phyloP scores from a whole-genome alignment of 768 basidiomycete genomes.

The Mycena rebaudengoi region DNA sequence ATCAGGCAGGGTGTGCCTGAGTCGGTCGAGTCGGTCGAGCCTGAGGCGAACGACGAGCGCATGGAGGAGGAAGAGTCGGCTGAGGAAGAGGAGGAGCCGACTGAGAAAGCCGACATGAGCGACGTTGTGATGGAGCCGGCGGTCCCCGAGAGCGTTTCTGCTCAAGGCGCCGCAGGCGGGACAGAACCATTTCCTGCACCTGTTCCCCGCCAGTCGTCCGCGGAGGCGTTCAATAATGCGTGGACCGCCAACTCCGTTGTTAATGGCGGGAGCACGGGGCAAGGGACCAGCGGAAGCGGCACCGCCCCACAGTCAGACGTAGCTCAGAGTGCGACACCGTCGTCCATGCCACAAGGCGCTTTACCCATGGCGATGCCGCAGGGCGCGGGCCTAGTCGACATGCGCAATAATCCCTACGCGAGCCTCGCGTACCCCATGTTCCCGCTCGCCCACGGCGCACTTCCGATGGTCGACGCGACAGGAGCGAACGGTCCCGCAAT shows the following conservation, averaged over 20 bases:
- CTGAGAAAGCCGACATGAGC: neutral
- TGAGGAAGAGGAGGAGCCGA: constrained; percentile 1
- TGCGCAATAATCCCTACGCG: constrained; percentile 20
- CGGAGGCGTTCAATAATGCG: constrained; percentile 62
- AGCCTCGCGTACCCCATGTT: constrained; percentile 16
- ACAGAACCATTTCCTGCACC: no score
- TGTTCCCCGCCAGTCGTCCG: no score
- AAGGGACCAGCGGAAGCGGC: no score
- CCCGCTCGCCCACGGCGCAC: neutral
- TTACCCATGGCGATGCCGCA: no score
- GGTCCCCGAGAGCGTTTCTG: no score
- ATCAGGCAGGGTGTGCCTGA: constrained; percentile 65
- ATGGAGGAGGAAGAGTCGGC: constrained; percentile 10
- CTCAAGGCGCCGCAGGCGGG: no score
- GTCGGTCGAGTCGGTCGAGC: neutral
- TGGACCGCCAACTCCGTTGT: constrained; percentile 68
- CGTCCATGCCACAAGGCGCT: no score
- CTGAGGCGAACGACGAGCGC: neutral
- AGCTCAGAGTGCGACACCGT: no score
- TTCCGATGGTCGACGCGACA: no score
- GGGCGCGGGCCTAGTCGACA: constrained; percentile 9
- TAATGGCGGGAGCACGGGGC: constrained; percentile 34
- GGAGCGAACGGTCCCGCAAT: neutral
- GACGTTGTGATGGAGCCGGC: constrained; percentile 35
- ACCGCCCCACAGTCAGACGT: no score